A percentile compares a stretch with the other conserved stretches of the same genome.
These are phyloP conservation scores for Purshia tridentata DNA, from an alignment of 306 rosid species.

Conservation along the genomic window DNA sequence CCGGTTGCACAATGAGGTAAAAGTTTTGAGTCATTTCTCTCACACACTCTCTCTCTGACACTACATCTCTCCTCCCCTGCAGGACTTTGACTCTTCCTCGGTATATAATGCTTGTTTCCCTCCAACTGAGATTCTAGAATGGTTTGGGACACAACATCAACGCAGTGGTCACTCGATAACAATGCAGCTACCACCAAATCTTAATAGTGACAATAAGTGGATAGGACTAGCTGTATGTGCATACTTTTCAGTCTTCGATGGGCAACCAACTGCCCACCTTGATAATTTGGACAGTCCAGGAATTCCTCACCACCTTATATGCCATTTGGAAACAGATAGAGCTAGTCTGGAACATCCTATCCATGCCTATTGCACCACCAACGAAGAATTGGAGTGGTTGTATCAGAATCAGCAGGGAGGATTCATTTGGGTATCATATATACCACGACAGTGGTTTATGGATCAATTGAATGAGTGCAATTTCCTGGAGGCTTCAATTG, in stretches of 20 bases:
- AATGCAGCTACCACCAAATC: conserved; percentile 7
- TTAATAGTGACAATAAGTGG: conserved; percentile 6
- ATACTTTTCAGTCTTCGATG: conserved; percentile 9
- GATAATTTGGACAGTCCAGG: neutral
- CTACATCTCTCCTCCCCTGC: neutral
- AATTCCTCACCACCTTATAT: conserved; percentile 11
- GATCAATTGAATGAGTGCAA: neutral
- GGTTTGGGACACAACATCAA: too few relatives aligned
- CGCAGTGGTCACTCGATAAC: neutral
- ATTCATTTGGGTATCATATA: conserved; percentile 12
- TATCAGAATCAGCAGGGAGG: neutral
- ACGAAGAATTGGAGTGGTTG: conserved; percentile 16
- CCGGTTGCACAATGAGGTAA: too few relatives aligned
- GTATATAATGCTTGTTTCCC: too few relatives aligned
- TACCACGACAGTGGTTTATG: conserved; percentile 11
- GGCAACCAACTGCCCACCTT: conserved; percentile 6
- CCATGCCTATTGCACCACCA: conserved; percentile 4
- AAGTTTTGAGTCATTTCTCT: too few relatives aligned
- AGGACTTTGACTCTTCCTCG: too few relatives aligned
- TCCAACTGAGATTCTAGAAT: neutral
- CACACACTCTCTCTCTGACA: neutral
- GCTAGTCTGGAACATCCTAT: neutral
- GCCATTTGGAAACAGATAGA: conserved; percentile 19
- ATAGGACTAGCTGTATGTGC: conserved; percentile 26
- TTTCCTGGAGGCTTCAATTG: conserved; percentile 2